Percentiles rank a stretch among this genome's conserved stretches.
Conservation (phyloP, 371 early-diverging fungal genomes). For the Mortierella sp. region DNA sequence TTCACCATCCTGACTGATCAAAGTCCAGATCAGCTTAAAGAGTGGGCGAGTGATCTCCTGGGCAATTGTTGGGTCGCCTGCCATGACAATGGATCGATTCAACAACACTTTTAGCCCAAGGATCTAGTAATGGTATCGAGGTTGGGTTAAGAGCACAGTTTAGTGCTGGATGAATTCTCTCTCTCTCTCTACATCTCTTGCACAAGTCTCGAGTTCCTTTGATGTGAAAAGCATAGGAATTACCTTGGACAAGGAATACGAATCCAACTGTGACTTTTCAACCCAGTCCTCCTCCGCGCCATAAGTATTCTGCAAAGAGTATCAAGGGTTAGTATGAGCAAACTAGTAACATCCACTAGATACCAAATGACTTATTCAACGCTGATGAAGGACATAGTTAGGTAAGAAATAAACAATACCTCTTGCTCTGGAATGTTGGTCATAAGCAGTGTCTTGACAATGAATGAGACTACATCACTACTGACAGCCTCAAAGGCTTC, state of each 20-base stretch:
- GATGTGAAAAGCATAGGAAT: too few species aligned
- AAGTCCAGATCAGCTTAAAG: conserved; percentile 65
- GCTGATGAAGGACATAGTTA: too few species aligned
- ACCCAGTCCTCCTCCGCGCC: conserved; percentile 65
- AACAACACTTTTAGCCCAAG: conserved; percentile 65
- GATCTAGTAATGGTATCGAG: conserved; percentile 13
- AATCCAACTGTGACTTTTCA: conserved; percentile 60
- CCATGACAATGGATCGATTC: conserved; percentile 61
- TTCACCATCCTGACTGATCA: conserved; percentile 69
- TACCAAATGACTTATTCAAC: too few species aligned
- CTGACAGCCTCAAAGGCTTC: conserved; percentile 57
- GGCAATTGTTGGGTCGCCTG: conserved; percentile 43
- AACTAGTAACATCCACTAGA: too few species aligned
- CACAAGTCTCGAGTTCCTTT: too few species aligned
- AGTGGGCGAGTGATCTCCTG: conserved; percentile 60
- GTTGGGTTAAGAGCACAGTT: neutral
- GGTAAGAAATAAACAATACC: conserved; percentile 17
- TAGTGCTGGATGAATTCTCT: too few species aligned
- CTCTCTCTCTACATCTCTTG: too few species aligned
- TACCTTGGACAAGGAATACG: conserved; percentile 65
- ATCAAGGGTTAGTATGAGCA: neutral
- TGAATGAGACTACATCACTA: conserved; percentile 59
- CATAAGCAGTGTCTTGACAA: conserved; percentile 67
- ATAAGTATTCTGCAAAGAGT: conserved; percentile 23
- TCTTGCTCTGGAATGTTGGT: conserved; percentile 52